Conservation (phyloP, 306 rosid species). For the Pueraria montana region DNA sequence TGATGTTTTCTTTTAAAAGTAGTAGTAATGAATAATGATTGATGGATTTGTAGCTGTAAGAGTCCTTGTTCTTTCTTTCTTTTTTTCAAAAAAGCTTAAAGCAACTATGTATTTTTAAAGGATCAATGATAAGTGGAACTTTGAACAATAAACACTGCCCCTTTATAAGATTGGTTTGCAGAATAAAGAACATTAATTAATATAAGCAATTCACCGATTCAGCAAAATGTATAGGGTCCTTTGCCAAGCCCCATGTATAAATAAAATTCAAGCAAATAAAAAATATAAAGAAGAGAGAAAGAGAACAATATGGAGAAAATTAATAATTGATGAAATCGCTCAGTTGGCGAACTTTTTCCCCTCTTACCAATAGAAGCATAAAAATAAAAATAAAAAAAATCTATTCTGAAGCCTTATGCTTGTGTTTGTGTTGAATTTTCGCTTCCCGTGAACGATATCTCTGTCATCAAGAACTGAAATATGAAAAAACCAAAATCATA, state of each 20-base stretch:
- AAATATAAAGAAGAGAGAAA: not conserved
- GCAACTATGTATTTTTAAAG: not conserved
- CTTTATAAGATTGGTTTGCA: not conserved
- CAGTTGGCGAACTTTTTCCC: not conserved
- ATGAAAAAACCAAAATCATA: slow-evolving; percentile 1
- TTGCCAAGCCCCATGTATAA: not conserved
- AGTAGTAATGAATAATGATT: not conserved
- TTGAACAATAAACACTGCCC: not conserved
- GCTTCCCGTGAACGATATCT: not conserved
- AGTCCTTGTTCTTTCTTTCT: not conserved
- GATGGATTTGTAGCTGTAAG: not conserved
- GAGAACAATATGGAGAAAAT: not conserved
- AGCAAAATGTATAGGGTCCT: not conserved
- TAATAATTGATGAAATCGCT: not conserved
- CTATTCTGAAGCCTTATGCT: too few species aligned
- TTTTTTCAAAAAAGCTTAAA: slow-evolving; percentile 3
- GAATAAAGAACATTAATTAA: too few species aligned
- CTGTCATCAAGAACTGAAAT: not conserved
- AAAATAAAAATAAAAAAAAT: not conserved
- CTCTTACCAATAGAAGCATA: not conserved
- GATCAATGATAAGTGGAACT: not conserved
- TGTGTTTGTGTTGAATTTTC: not conserved
- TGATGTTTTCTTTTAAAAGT: not conserved
- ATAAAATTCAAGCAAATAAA: not conserved
- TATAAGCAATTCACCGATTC: not conserved